Evolutionary conservation across 148 eudicot species (phyloP).

Genomic region (Hydrangea macrophylla): DNA sequence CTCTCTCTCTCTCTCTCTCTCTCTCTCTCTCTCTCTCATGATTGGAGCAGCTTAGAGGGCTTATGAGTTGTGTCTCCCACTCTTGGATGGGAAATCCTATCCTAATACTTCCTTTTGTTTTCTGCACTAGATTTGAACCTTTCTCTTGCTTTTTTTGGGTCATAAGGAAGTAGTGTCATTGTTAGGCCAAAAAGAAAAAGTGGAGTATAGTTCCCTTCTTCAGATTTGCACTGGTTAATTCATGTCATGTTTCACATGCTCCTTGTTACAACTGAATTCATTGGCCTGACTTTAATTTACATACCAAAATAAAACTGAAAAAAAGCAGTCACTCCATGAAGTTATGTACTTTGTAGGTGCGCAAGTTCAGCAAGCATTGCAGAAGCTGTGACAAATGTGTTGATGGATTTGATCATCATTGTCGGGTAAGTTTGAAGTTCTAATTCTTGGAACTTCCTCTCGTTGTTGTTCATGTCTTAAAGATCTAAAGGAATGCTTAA

Average conservation of each 20-base stretch:
- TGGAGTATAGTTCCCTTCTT: no score
- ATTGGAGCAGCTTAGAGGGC: no score
- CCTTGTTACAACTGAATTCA: no score
- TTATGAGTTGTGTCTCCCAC: slow-evolving; percentile 5
- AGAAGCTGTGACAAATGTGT: slow-evolving; percentile 96
- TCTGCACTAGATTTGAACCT: no score
- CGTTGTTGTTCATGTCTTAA: background rate
- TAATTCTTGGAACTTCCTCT: background rate
- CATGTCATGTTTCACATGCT: no score
- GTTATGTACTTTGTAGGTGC: slow-evolving; percentile 56
- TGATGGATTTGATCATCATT: slow-evolving; percentile 98
- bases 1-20: no score
- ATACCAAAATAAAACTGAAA: background rate
- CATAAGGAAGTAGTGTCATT: no score
- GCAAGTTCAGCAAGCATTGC: slow-evolving; percentile 90
- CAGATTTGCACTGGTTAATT: no score
- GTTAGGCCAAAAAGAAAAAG: no score
- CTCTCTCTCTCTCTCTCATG: no score
- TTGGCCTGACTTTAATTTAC: background rate
- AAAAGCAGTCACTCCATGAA: slow-evolving; percentile 3
- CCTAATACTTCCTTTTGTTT: background rate
- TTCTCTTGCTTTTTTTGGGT: no score
- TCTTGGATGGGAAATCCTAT: slow-evolving; percentile 2
- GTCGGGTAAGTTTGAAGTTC: slow-evolving; percentile 63
- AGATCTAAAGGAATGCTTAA: background rate